Conservation (phyloP, 192 early-diverging fungal genomes). For the Thoreauomyces humboldtii region DNA sequence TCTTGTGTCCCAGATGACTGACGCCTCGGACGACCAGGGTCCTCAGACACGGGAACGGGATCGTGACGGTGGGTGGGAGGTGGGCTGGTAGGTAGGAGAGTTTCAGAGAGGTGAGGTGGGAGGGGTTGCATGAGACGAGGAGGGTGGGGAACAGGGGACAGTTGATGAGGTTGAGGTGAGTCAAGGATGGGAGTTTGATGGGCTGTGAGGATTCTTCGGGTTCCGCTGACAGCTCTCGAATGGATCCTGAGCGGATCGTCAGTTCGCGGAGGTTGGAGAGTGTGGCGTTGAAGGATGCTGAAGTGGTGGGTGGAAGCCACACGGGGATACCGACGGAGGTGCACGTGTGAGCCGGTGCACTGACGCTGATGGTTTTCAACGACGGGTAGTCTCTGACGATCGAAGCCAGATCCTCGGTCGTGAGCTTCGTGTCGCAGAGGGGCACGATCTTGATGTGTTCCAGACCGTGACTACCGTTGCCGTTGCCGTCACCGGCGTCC, state of each 20-base stretch:
- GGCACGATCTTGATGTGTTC: not conserved
- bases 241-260: not conserved
- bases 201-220: not conserved
- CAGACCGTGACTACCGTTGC: not conserved
- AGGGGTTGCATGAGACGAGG: not conserved
- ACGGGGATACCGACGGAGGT: not conserved
- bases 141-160: not conserved
- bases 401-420: not conserved
- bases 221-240: not conserved
- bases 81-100: constrained; percentile 4
- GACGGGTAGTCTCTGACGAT: not conserved
- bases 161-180: not conserved
- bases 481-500: not conserved
- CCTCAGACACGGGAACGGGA: constrained; percentile 1
- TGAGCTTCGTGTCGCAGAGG: not conserved
- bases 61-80: not conserved
- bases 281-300: not conserved
- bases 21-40: not conserved
- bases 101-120: constrained; percentile 1
- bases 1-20: constrained; percentile 2
- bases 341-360: not conserved
- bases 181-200: not conserved
- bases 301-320: not conserved
- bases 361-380: not conserved
- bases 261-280: not conserved